phyloP scores from a whole-genome alignment of 2,329 filamentous ascomycete species.

The Neofusicoccum ribis region DNA sequence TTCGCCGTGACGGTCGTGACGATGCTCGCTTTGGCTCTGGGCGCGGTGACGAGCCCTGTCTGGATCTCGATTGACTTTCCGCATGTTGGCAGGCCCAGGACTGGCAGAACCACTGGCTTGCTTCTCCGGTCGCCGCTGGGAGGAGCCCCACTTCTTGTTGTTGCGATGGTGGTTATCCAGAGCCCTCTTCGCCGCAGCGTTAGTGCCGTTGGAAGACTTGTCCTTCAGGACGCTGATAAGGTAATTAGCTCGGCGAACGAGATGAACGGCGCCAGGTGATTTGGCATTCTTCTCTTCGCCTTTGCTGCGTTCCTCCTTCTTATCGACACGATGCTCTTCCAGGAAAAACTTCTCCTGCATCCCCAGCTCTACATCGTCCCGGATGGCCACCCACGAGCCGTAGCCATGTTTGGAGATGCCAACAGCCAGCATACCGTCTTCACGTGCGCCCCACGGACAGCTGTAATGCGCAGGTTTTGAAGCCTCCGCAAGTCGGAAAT shows the following conservation, averaged over 20 bases:
- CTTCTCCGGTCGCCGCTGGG: conserved; percentile 57
- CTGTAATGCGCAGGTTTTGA: conserved; percentile 90
- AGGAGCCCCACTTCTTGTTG: conserved; percentile 71
- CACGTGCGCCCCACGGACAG: conserved; percentile 86
- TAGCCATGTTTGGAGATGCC: conserved; percentile 93
- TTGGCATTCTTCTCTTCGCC: conserved; percentile 71
- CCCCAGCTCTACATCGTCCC: conserved; percentile 83
- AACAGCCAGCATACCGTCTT: conserved; percentile 95
- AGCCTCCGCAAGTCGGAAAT: conserved; percentile 85
- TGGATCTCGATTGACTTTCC: conserved; percentile 40
- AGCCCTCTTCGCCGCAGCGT: conserved; percentile 72
- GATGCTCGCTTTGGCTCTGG: conserved; percentile 13
- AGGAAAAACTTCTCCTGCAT: conserved; percentile 91
- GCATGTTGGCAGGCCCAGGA: conserved; percentile 57
- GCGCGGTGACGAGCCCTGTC: conserved; percentile 39
- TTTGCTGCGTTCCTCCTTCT: conserved; percentile 88
- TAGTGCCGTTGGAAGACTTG: conserved; percentile 64
- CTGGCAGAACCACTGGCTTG: conserved; percentile 67
- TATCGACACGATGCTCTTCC: conserved; percentile 96
- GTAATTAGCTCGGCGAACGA: conserved; percentile 93
- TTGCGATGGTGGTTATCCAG: conserved; percentile 94
- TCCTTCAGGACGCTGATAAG: conserved; percentile 92
- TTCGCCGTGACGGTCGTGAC: conserved; percentile 31
- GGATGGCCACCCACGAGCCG: conserved; percentile 91
- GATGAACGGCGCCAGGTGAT: conserved; percentile 93